Conservation (phyloP, 1,284 basidiomycete species). For the Taiwanofungus camphoratus region DNA sequence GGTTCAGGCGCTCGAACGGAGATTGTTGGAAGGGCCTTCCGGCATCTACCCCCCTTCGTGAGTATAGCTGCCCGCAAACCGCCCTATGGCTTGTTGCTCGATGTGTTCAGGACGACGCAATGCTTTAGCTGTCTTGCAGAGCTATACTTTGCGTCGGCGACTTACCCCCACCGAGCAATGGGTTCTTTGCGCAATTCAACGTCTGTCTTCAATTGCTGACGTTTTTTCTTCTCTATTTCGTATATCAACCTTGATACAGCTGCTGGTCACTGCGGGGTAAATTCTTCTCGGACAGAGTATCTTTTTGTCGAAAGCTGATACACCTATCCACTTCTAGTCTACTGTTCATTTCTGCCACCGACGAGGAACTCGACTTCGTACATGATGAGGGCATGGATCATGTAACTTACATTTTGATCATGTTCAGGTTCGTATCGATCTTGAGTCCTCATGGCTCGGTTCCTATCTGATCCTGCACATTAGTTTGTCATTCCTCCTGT, state of each 20-base stretch:
- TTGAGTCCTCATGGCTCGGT: not conserved
- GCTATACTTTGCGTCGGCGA: not conserved
- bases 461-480: constrained; percentile 21
- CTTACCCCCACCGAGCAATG: not conserved
- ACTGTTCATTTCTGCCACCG: constrained; percentile 87
- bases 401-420: constrained; percentile 81
- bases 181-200: not conserved
- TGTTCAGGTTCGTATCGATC: constrained; percentile 57
- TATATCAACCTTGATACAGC: no score
- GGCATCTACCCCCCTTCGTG: constrained; percentile 84
- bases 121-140: no score
- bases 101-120: no score
- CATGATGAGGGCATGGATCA: constrained; percentile 77
- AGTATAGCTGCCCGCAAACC: no score
- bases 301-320: not conserved
- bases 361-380: constrained; percentile 77
- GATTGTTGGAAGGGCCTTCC: constrained; percentile 57
- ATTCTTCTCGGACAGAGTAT: constrained; percentile 2
- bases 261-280: constrained; percentile 10
- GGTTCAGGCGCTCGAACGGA: constrained; percentile 18
- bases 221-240: not conserved
- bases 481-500: constrained; percentile 72
- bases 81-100: no score
- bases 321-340: constrained; percentile 33
- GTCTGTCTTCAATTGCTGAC: not conserved